Evolutionary conservation across 1,284 basidiomycete species (phyloP), one percentile per base, ranked within the genome.

Genomic region (Amylostereum chailletii): DNA sequence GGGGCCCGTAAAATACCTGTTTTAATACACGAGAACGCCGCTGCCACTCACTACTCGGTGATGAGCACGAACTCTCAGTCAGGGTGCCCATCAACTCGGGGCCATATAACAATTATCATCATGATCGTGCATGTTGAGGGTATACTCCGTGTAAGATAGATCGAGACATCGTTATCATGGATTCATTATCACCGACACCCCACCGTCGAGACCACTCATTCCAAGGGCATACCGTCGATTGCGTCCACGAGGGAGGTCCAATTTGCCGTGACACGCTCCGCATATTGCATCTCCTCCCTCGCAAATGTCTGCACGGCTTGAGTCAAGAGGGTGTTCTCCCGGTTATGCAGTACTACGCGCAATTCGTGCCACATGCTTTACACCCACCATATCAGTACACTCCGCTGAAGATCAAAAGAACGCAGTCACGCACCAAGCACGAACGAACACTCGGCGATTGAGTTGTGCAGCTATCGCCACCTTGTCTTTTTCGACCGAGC

Each of bases 301-400:
- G 81, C 81, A 64, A 91, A 88, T 0, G 70, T 69, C 60, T 89
- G 81, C 53, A 85, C 81, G 1, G 84, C 71, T 49, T 84, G 72
- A 0, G 86, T 86, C n/a, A 92, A 66, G 34, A 93, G 74, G 0
- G 86, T 76, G 55, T 91, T 90, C 68, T 94, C 91, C 40, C 87
- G 72, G 59, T 93, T 92, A 65, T 94, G 91, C 46, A 93, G 69
- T 31, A 94, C 83, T 2, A 93, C 86, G 9, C 88, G 80, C 10
- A 94, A 72, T 65, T 95, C 92, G 58, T 94, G 88, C 91, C 92
- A 95, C 77, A 94, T 79, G 56, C 92, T 90, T 29, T n/a, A 42
- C 3, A 41, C 26, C 11, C 33, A 33, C 10, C 1, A 29, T 42
- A 41, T 11, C 31, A 56, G 9, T 10, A 19, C 4, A 34, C 37